These are phyloP conservation scores for Pichia paraexigua DNA, from an alignment of 805 yeast genomes.

Conservation along the genomic window DNA sequence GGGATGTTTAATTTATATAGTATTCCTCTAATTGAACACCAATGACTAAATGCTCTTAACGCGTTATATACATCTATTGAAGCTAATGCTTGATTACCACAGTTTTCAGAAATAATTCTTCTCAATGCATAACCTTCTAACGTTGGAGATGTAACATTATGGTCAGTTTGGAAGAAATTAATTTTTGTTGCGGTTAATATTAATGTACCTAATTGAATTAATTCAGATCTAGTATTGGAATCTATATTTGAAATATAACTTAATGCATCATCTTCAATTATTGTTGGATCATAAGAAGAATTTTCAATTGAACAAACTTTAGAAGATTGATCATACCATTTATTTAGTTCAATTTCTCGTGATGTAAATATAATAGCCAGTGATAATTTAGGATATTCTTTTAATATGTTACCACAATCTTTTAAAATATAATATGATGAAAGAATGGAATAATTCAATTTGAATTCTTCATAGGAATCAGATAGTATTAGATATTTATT, in stretches of 20 bases:
- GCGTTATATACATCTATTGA: conserved; percentile 39
- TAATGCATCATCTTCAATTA: conserved; percentile 27
- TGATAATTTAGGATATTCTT: conserved; percentile 34
- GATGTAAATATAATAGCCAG: conserved; percentile 43
- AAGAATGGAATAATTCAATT: conserved; percentile 30
- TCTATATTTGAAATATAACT: conserved; percentile 25
- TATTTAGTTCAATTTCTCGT: conserved; percentile 37
- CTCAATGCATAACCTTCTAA: conserved; percentile 39
- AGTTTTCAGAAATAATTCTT: conserved; percentile 31
- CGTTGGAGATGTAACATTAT: conserved; percentile 40
- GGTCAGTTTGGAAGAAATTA: conserved; percentile 49
- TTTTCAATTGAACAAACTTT: conserved; percentile 32
- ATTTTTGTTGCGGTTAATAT: conserved; percentile 39
- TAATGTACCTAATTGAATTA: conserved; percentile 35
- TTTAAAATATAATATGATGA: conserved; percentile 38
- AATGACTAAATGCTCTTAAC: conserved; percentile 43
- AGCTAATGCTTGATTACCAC: conserved; percentile 31
- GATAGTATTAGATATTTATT: conserved; percentile 40
- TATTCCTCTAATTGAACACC: conserved; percentile 46
- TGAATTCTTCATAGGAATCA: conserved; percentile 18
- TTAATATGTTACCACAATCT: conserved; percentile 32
- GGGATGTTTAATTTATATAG: conserved; percentile 34
- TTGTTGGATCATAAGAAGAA: conserved; percentile 28
- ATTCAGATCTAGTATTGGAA: conserved; percentile 20
- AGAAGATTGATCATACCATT: conserved; percentile 40